Conservation (phyloP, 495 filamentous ascomycete species). For the Talaromyces ruber region DNA sequence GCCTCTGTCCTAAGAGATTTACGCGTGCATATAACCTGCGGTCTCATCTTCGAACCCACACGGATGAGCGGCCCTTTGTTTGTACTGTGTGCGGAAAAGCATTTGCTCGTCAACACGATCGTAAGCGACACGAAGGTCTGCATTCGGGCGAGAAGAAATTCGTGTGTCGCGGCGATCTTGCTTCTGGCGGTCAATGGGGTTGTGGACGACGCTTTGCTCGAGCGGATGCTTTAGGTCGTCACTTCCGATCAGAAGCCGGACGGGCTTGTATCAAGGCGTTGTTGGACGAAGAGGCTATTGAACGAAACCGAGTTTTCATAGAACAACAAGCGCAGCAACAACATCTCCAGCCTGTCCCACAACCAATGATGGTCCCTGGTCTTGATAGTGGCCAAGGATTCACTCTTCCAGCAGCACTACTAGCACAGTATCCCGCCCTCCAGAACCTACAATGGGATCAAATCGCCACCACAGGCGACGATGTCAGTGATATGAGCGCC, state of each 20-base stretch:
- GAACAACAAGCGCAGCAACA: constrained; percentile 42
- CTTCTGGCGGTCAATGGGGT: constrained; percentile 77
- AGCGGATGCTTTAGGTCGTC: constrained; percentile 90
- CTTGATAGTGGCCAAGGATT: constrained; percentile 43
- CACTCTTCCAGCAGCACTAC: constrained; percentile 73
- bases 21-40: constrained; percentile 85
- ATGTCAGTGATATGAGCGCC: constrained; percentile 68
- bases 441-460: constrained; percentile 74
- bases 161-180: constrained; percentile 85
- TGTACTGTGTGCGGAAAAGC: constrained; percentile 95
- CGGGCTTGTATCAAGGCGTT: constrained; percentile 93
- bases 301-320: constrained; percentile 58
- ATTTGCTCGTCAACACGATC: constrained; percentile 88
- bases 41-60: constrained; percentile 87
- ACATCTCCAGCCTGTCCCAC: constrained; percentile 33
- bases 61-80: constrained; percentile 88
- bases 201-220: constrained; percentile 90
- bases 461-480: constrained; percentile 41
- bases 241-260: constrained; percentile 93
- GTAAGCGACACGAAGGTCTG: constrained; percentile 84
- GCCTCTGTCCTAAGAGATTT: constrained; percentile 76
- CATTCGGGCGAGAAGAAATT: constrained; percentile 96
- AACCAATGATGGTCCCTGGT: constrained; percentile 32
- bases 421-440: constrained; percentile 87
- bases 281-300: constrained; percentile 78